Base-by-base conservation (phyloP, 1,284 basidiomycete species). In the Rhodotorula glutinis region DNA sequence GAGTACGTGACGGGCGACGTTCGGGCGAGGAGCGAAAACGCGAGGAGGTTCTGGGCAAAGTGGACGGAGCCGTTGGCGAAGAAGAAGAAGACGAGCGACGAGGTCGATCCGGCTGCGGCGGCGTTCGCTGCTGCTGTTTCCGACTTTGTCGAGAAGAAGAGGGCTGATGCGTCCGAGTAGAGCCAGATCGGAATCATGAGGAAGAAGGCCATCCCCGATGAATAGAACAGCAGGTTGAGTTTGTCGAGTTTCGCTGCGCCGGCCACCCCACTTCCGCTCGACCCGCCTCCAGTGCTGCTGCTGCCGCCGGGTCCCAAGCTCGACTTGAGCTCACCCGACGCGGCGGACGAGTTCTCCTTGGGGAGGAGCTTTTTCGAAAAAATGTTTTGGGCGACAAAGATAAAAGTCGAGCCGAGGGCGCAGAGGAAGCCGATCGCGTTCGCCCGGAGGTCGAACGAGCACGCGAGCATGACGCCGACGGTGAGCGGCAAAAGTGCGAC, bases 351-450 rank as follows among this genome's bases (percentile, higher is more conserved):
- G 51, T 63, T 63, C 33, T 77, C 75, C 57, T 77, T 75, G 10
- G 93, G 93, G 83, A 99, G 88, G 68, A 98, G 88, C 82, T 97
- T 98, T 81, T 99, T 99, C 85, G 95, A 96, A 80, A 95, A 97
- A 76, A 99, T 98, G 81, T 98, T 98, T 73, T 94, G 94, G 67
- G 90, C 91, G 59, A 99, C 96, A 78, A 98, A 98, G 73, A 99
- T 87, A 67, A 98, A 80, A 30, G 94, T 94, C 21, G 92, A 95
- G 47, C 92, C 92, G 76, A 97, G 92, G 5, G 93, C 92, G 78
- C 90, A 95, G 21, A 94, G 80, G 30, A 97, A 81, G 25, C 93
- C 93, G 55, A 89, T 80, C 10, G 85, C 80, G 78, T 94, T 95
- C 9, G 87, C 86, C 4, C 91, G 90, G 63, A 94, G 82, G 79